These are phyloP conservation scores for Leccinum subgranulosum DNA, from an alignment of 768 basidiomycete species.

Conservation along the genomic window DNA sequence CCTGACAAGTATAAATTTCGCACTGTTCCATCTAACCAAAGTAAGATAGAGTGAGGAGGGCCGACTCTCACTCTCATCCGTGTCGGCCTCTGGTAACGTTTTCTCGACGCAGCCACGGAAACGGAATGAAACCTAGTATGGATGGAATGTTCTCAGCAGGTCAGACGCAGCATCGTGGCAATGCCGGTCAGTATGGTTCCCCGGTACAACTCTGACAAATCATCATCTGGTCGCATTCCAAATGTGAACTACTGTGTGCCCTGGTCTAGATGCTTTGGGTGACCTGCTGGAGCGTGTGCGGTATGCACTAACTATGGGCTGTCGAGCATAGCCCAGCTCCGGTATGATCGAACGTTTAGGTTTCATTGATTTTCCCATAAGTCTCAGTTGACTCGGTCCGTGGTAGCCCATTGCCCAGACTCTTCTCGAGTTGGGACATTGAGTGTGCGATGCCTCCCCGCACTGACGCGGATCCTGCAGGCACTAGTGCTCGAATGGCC, in stretches of 20 bases:
- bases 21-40: constrained; percentile 29
- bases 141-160: constrained; percentile 11
- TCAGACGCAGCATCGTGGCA: constrained; percentile 20
- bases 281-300: constrained; percentile 7
- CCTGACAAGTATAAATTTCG: constrained; percentile 24
- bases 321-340: constrained; percentile 29
- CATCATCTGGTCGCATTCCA: constrained; percentile 6
- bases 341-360: constrained; percentile 28
- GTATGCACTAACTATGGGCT: constrained; percentile 15
- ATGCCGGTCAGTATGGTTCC: constrained; percentile 14
- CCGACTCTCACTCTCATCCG: constrained; percentile 17
- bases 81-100: constrained; percentile 8
- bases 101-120: constrained; percentile 20
- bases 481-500: not conserved
- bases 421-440: constrained; percentile 8
- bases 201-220: constrained; percentile 11
- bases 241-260: constrained; percentile 1
- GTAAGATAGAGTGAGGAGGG: constrained; percentile 20
- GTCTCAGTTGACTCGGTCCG: constrained; percentile 8
- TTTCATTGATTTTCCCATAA: constrained; percentile 14
- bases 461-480: constrained; percentile 17
- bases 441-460: constrained; percentile 1
- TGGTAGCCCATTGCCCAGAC: constrained; percentile 9
- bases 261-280: constrained; percentile 10
- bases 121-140: constrained; percentile 17